Evolutionary conservation across 257 asterid genomes (phyloP), one percentile per base, ranked within the genome.

Genomic region (Nicotiana tomentosiformis): DNA sequence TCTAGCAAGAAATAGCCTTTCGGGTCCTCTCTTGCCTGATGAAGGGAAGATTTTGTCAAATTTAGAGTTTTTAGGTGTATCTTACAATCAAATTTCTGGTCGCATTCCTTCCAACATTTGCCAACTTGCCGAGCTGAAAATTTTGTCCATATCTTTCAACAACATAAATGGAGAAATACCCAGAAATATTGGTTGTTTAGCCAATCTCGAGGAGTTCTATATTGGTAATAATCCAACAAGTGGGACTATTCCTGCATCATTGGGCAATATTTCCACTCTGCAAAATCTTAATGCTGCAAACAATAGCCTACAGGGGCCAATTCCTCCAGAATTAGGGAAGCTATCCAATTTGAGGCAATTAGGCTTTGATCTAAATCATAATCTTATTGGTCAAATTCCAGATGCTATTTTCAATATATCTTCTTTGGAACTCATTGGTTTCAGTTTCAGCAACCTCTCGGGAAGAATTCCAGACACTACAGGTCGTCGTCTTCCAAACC

Each of bases 311-410:
- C 83, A 64, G 66, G 91, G 91, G 30, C 15, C 5, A 0, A 78
- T 88, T 32, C 90, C 91, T 1, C 51, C 3, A 0, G 86, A 85
- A 46, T 33, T 88, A 10, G 87, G 86, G 18, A 84, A 66, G n/a
- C 72, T 88, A 39, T 39, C 66, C 9, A 85, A 88, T 65, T 67
- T 88, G 82, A 39, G 70, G 77, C 26, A 66, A 33, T 32, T 66
- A n/a, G 72, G 84, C 12, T 82, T 86, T 53, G 84, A 83, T 46
- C 56, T 1, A 66, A 82, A 85, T 81, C 5, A 68, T 68, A 77
- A 81, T 61, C 81, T 88, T 7, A 80, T 72, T 4, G 91, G 91
- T 32, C 84, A 62, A 46, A 88, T 88, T 67, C 89, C 91, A 61
- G 78, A 80, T 4, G 35, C 3, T 33, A 85, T 88, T 65, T 88